Base-by-base conservation (phyloP, 352 stramenopile species). In the Phytophthora boehmeriae region DNA sequence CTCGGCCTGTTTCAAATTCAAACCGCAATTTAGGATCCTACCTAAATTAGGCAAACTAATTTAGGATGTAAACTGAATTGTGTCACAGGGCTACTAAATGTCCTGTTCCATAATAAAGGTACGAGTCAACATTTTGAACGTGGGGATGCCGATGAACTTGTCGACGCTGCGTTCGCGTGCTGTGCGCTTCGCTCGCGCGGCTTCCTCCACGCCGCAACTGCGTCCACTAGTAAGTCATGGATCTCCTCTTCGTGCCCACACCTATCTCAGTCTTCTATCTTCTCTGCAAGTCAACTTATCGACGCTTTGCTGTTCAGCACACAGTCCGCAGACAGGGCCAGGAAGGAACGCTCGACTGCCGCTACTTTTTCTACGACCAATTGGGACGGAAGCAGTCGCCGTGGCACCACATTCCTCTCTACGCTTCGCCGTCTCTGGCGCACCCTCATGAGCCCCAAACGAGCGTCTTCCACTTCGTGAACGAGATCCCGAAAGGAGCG, bases 351-450 rank as follows among this genome's bases (percentile, higher is more conserved):
- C 39, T 81, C 17, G 83, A 75, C 25, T 97, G 84, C 61, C 86
- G 86, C 42, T 96, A 92, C 73, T 92, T 93, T 45, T 93, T 89
- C 68, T 77, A 86, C 60, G 83, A 96, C 73, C 49, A 74, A 38
- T 64, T 80, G 22, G 87, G 82, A 4, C 81, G 83, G 45, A 83
- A 90, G 66, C 84, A 95, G 54, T 98, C 91, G 17, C 91, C 91
- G 13, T 98, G 93, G 93, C 93, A 98, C 73, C 84, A 98, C 63
- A 91, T 98, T 47, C 83, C 92, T 49, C 79, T 98, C n/a, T 86
- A 93, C 60, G 75, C 71, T 4, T 49, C 73, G 17, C 50, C 48
- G 1, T 64, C 71, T 6, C 44, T 78, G 14, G 47, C 32, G 5
- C 66, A 86, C 39, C 61, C 63, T 38, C 68, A 81, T 11, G 62